phyloP scores from a whole-genome alignment of 768 basidiomycete genomes.

The Leccinum imitatum region DNA sequence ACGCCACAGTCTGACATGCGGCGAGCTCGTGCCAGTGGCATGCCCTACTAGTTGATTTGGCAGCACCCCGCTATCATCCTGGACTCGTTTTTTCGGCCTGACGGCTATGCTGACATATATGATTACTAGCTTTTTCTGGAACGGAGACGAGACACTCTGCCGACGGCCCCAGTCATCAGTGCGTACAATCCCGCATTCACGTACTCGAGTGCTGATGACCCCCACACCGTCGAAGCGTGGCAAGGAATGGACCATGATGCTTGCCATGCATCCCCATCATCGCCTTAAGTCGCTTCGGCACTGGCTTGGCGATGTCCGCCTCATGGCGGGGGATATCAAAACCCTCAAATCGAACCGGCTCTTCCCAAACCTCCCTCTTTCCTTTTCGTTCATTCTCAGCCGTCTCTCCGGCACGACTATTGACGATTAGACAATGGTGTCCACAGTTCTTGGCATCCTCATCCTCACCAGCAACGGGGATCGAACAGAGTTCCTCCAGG shows the following conservation, averaged over 20 bases:
- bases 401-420: background rate
- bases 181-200: conserved; percentile 27
- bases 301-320: conserved; percentile 30
- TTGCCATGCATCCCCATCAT: conserved; percentile 23
- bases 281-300: conserved; percentile 31
- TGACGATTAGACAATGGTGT: conserved; percentile 22
- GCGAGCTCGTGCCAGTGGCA: too few species aligned
- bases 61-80: background rate
- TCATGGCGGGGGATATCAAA: conserved; percentile 31
- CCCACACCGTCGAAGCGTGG: conserved; percentile 29
- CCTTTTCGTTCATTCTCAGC: conserved; percentile 3
- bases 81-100: conserved; percentile 3
- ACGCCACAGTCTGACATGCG: too few species aligned
- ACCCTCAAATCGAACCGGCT: conserved; percentile 16
- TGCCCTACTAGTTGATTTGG: too few species aligned
- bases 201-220: conserved; percentile 21
- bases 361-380: conserved; percentile 13
- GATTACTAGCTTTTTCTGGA: conserved; percentile 13
- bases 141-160: conserved; percentile 24
- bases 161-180: conserved; percentile 18
- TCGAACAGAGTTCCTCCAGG: conserved; percentile 65
- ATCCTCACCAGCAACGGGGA: conserved; percentile 78
- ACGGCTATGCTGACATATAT: conserved; percentile 6
- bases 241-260: conserved; percentile 28
- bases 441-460: conserved; percentile 66